Evolutionary conservation across 352 stramenopile species (phyloP), one percentile per base, ranked within the genome.

Genomic region (Pythium graminicola): DNA sequence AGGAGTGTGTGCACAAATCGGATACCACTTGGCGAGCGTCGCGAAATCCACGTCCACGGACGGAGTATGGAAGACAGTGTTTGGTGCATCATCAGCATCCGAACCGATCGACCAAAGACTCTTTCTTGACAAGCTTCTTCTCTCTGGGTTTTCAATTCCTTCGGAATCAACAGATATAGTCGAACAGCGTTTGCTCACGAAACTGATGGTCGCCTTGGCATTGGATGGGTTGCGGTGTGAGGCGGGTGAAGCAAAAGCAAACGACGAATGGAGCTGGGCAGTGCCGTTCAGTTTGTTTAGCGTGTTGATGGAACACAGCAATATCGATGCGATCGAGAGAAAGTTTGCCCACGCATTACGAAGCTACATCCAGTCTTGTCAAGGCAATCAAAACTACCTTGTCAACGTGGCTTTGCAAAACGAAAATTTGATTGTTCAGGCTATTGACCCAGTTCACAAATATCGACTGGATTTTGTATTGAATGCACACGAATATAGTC

Each of bases 381-480:
- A 70, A 42, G 76, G 74, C 14, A 65, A 72, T 6, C 72, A 86
- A 26, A 57, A 57, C 10, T 73, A 76, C 40, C 38, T 86, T 6
- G 53, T 87, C 16, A 72, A 66, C 2, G 40, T 84, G 8, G 58
- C 65, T 1, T 17, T 82, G 0, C 67, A 73, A 6, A 20, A 54
- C 1, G 60, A 54, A 1, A 50, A 54, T 3, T 54, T 89, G 0
- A 24, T 81, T 6, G 31, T 90, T 35, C 63, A 70, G 33, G 71
- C 71, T 1, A 57, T 44, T 40, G 77, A 90, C 13, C 77, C 80
- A 20, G 42, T 78, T 3, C 72, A 70, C 53, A 90, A 85, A 51
- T 71, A 73, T 50, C 54, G 51, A 11, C 76, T 80, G 53, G 65
- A 84, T 10, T 75, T 86, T n/a, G 29, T 65, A 2, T 50, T 90